Conservation (phyloP, 2,329 filamentous ascomycete species). For the Calonectria hongkongensis region DNA sequence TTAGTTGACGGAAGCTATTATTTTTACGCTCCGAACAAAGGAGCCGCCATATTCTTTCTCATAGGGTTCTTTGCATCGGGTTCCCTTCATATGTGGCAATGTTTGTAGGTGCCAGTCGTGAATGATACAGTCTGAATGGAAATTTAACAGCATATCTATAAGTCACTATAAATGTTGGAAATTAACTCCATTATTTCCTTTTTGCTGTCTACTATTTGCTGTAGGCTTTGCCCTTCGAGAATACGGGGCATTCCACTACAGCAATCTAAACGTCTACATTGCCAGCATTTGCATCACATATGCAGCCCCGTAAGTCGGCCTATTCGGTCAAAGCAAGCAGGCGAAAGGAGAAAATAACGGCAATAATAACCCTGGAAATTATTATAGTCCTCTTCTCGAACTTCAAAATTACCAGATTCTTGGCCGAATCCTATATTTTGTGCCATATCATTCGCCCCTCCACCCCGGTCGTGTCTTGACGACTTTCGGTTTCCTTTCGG, state of each 20-base stretch:
- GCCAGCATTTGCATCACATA: constrained; percentile 60
- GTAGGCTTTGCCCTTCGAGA: constrained; percentile 70
- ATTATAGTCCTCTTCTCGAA: constrained; percentile 72
- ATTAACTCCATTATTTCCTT: constrained; percentile 72
- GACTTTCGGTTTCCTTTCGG: constrained; percentile 68
- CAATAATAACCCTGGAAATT: neutral
- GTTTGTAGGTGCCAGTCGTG: constrained; percentile 63
- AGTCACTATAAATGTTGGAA: constrained; percentile 75
- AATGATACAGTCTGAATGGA: neutral
- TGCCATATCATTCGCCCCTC: constrained; percentile 74
- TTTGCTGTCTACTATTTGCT: constrained; percentile 73
- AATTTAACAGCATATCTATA: constrained; percentile 50
- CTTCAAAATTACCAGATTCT: constrained; percentile 78
- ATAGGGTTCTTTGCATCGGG: constrained; percentile 63
- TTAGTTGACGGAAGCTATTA: constrained; percentile 65
- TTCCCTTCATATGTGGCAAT: constrained; percentile 64
- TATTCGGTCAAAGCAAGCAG: neutral
- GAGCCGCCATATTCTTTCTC: constrained; percentile 68
- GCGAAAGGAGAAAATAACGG: too few relatives aligned
- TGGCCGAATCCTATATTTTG: constrained; percentile 73
- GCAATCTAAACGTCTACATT: constrained; percentile 58
- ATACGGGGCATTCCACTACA: constrained; percentile 58
- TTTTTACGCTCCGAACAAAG: constrained; percentile 69
- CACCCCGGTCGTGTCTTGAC: constrained; percentile 66
- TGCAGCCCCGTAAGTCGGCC: constrained; percentile 57